Evolutionary conservation across 2,329 filamentous ascomycete genomes (phyloP).

Genomic region (Teratosphaeria nubilosa): DNA sequence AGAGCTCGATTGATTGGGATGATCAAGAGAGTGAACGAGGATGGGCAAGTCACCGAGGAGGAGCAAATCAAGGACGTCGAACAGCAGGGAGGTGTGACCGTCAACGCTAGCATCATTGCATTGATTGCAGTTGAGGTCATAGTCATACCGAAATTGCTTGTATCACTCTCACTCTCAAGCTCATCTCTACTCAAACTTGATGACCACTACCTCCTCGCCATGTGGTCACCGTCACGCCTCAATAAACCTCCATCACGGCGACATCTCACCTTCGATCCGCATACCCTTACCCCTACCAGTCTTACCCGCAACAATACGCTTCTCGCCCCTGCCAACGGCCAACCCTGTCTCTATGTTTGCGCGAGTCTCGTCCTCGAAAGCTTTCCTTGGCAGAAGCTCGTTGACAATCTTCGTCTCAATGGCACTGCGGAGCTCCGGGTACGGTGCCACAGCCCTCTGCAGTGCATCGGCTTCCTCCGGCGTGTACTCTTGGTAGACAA

Average conservation of each 20-base stretch:
- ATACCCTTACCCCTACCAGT: neutral
- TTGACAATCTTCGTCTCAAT: constrained; percentile 1
- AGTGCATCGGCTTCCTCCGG: neutral
- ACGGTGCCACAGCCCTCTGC: neutral
- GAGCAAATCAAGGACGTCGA: neutral
- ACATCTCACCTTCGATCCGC: neutral
- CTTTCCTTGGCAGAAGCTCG: neutral
- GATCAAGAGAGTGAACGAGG: neutral
- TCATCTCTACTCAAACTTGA: too few relatives aligned
- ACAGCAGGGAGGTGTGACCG: neutral
- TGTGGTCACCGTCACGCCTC: too few relatives aligned
- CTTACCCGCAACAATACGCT: neutral
- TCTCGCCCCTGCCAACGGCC: neutral
- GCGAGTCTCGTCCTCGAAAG: neutral
- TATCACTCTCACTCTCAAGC: too few relatives aligned
- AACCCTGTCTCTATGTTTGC: neutral
- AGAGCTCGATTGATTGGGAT: neutral
- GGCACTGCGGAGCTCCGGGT: neutral
- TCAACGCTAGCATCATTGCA: too few relatives aligned
- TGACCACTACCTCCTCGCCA: too few relatives aligned
- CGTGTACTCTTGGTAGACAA: constrained; percentile 1
- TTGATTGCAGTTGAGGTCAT: too few relatives aligned
- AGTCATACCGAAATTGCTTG: too few relatives aligned
- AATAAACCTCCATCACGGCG: neutral
- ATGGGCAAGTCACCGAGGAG: neutral